Evolutionary conservation across 805 yeast genomes (phyloP).

Genomic region (Wickerhamiella azymoides): DNA sequence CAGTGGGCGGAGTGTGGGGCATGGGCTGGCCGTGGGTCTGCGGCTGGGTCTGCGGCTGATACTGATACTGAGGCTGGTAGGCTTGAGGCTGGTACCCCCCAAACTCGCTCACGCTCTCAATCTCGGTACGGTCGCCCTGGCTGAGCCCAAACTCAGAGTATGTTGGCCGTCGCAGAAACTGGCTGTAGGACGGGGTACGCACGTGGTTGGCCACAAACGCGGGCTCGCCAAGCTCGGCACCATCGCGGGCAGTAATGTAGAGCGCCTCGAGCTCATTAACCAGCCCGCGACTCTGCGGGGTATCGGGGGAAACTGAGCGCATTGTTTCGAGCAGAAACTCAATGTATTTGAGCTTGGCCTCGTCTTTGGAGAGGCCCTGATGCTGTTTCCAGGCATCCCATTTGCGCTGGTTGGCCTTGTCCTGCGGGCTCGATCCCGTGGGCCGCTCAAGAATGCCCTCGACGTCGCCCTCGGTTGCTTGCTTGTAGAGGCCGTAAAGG

Average conservation of each 20-base stretch:
- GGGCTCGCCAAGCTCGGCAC: not conserved
- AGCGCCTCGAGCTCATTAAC: constrained; percentile 53
- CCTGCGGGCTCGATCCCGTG: constrained; percentile 43
- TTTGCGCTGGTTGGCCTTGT: constrained; percentile 53
- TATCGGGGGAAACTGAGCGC: constrained; percentile 33
- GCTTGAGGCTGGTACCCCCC: too few relatives aligned
- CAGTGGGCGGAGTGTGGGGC: not conserved
- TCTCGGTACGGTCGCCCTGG: constrained; percentile 13
- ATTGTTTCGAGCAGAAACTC: constrained; percentile 57
- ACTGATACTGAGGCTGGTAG: not conserved
- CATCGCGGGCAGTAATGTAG: constrained; percentile 35
- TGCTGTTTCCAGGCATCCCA: constrained; percentile 78
- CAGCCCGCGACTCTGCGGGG: constrained; percentile 51
- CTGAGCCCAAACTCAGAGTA: constrained; percentile 20
- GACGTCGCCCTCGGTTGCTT: constrained; percentile 80
- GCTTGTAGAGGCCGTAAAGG: constrained; percentile 73
- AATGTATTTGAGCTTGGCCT: constrained; percentile 63
- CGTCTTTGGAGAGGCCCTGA: constrained; percentile 50
- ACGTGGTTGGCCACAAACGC: not conserved
- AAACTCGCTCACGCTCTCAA: not conserved
- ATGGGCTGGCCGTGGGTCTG: not conserved
- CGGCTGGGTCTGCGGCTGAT: constrained; percentile 1
- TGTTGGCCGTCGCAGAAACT: constrained; percentile 17
- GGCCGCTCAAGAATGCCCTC: constrained; percentile 56
- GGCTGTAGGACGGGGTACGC: constrained; percentile 16